Conservation (phyloP, 2,329 filamentous ascomycete species). For the Neofusicoccum sp. region DNA sequence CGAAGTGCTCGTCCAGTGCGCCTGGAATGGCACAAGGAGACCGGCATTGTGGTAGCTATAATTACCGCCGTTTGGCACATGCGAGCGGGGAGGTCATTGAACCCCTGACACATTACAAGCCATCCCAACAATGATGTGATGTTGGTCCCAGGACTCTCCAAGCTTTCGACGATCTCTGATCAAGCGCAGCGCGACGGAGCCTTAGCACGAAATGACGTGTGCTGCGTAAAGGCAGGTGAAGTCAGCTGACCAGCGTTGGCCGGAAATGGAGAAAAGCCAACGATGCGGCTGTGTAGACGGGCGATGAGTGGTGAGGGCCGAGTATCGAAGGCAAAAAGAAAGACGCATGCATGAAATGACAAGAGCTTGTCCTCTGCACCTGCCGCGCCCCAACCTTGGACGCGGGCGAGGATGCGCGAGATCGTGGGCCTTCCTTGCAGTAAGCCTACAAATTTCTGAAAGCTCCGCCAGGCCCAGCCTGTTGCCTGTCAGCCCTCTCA, state of each 20-base stretch:
- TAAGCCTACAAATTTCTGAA: neutral
- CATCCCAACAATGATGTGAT: neutral
- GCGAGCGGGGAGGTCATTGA: neutral
- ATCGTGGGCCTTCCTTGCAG: slow-evolving; percentile 14
- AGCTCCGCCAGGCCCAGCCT: neutral
- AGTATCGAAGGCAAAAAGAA: neutral
- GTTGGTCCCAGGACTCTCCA: neutral
- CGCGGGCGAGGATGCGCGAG: neutral
- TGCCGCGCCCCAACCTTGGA: neutral
- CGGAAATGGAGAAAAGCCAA: neutral
- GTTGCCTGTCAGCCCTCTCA: slow-evolving; percentile 8
- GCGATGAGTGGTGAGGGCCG: neutral
- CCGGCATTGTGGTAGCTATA: neutral
- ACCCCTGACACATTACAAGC: neutral
- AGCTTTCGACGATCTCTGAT: neutral
- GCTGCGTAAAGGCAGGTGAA: neutral
- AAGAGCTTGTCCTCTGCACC: neutral
- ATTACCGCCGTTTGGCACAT: neutral
- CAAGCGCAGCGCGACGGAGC: neutral
- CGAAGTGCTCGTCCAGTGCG: neutral
- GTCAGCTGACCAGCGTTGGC: neutral
- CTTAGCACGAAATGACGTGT: neutral
- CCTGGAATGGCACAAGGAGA: neutral
- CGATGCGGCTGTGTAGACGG: neutral
- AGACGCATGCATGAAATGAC: neutral